These are phyloP conservation scores for Cercophora sp. DNA, from an alignment of 495 filamentous ascomycete genomes.

Conservation along the genomic window DNA sequence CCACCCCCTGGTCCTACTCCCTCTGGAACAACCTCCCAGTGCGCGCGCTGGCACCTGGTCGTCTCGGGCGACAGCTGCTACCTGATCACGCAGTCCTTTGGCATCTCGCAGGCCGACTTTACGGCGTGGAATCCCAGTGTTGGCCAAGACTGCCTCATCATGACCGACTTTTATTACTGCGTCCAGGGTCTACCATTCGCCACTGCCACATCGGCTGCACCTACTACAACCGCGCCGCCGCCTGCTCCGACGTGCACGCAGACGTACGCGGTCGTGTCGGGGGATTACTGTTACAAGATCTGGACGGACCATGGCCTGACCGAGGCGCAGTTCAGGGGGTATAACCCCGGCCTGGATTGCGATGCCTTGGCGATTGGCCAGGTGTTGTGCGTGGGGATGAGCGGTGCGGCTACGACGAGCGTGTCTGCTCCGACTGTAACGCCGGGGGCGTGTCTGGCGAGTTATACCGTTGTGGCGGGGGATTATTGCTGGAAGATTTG, in stretches of 20 bases:
- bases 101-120: slow-evolving; percentile 26
- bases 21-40: background rate
- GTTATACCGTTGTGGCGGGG: no score
- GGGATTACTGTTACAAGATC: slow-evolving; percentile 11
- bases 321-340: slow-evolving; percentile 16
- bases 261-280: slow-evolving; percentile 12
- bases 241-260: slow-evolving; percentile 16
- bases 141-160: slow-evolving; percentile 13
- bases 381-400: no score
- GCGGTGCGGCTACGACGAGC: no score
- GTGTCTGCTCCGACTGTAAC: no score
- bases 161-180: slow-evolving; percentile 2
- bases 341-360: slow-evolving; percentile 15
- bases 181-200: background rate
- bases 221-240: slow-evolving; percentile 9
- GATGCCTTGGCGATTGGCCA: no score
- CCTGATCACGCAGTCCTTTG: slow-evolving; percentile 29
- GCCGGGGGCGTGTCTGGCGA: no score
- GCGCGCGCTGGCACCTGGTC: slow-evolving; percentile 33
- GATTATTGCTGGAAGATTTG: no score
- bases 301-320: slow-evolving; percentile 12
- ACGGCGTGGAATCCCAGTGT: slow-evolving; percentile 40
- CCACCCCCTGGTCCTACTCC: no score
- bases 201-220: background rate
- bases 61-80: slow-evolving; percentile 39